Percentiles rank a stretch among this genome's conserved stretches.
phyloP scores from a whole-genome alignment of 192 early-diverging fungal genomes.

The Entomortierella beljakovae region DNA sequence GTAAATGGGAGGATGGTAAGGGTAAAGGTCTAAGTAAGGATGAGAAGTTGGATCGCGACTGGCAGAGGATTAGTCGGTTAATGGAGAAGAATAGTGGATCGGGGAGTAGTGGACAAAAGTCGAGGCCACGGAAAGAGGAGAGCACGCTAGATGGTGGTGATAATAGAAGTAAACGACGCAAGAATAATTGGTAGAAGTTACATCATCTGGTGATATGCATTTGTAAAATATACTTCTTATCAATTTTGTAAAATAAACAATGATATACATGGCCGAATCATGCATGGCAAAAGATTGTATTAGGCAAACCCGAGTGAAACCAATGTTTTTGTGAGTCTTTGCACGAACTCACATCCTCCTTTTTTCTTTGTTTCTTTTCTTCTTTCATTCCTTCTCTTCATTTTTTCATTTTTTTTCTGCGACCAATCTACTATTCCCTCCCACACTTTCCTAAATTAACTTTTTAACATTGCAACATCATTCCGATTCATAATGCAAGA shows the following conservation, averaged over 20 bases:
- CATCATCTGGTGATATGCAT: no score
- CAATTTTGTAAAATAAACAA: not conserved
- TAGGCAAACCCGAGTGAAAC: no score
- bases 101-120: slow-evolving; percentile 21
- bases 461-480: not conserved
- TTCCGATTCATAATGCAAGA: slow-evolving; percentile 22
- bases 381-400: not conserved
- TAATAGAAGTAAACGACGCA: slow-evolving; percentile 36
- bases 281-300: no score
- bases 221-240: not conserved
- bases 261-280: no score
- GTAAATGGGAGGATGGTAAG: slow-evolving; percentile 54
- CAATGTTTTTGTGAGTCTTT: no score
- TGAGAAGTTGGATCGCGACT: slow-evolving; percentile 48
- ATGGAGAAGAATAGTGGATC: slow-evolving; percentile 48
- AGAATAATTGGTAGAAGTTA: slow-evolving; percentile 30
- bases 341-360: not conserved
- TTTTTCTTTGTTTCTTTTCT: slow-evolving; percentile 11
- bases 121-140: slow-evolving; percentile 20
- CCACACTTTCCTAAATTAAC: not conserved
- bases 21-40: slow-evolving; percentile 34
- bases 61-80: slow-evolving; percentile 40
- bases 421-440: not conserved
- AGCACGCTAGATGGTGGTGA: slow-evolving; percentile 10
- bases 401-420: not conserved